phyloP scores from a whole-genome alignment of 768 basidiomycete species.

The Lactarius akahatsu region DNA sequence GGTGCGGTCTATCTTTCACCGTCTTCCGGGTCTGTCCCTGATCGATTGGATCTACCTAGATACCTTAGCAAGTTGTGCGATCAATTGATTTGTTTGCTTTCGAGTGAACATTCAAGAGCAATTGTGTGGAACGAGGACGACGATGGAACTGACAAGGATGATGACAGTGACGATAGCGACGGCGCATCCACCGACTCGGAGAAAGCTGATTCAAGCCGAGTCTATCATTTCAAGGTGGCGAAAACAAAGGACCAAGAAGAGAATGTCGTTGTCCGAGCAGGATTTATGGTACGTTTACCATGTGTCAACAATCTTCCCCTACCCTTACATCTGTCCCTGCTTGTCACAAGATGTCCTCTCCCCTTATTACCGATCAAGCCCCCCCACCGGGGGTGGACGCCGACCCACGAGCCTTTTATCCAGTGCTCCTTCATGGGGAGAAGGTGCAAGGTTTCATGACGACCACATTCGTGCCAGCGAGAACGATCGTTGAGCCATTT shows the following conservation, averaged over 20 bases:
- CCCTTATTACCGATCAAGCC: neutral
- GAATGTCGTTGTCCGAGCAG: conserved; percentile 42
- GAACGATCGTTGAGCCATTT: neutral
- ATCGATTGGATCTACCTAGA: neutral
- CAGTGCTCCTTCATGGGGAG: conserved; percentile 27
- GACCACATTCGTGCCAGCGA: neutral
- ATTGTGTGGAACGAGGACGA: neutral
- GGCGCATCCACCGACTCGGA: conserved; percentile 37
- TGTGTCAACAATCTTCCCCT: rapidly evolving
- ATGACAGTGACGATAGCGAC: conserved; percentile 9
- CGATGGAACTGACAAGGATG: neutral
- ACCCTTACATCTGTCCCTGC: neutral
- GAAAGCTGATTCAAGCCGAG: conserved; percentile 45
- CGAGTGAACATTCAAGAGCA: neutral
- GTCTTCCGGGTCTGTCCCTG: neutral
- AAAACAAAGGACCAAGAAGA: conserved; percentile 60
- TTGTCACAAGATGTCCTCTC: neutral
- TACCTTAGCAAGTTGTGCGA: conserved; percentile 7
- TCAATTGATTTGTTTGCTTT: conserved; percentile 1
- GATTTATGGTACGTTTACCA: conserved; percentile 44
- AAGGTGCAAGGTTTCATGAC: conserved; percentile 29
- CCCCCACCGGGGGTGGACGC: neutral
- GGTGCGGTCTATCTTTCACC: conserved; percentile 36
- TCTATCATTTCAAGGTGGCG: conserved; percentile 53
- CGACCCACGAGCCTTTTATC: neutral